phyloP scores from a whole-genome alignment of 257 asterid species.

The Forsythia viridissima region DNA sequence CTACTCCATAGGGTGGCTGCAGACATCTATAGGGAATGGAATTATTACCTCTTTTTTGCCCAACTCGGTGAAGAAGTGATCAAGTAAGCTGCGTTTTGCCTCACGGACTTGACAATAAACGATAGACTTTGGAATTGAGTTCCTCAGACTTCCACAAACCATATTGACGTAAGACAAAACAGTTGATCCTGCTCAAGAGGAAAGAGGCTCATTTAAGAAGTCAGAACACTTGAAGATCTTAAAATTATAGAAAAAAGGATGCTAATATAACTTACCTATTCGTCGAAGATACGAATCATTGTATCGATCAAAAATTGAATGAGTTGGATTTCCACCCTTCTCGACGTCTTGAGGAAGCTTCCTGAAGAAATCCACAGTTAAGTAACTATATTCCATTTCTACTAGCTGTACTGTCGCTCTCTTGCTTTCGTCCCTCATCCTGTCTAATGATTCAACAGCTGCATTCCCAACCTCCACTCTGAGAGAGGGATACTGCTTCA shows the following conservation, averaged over 20 bases:
- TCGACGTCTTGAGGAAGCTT: conserved; percentile 84
- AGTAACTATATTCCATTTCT: conserved; percentile 78
- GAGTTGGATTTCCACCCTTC: conserved; percentile 86
- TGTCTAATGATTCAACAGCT: conserved; percentile 65
- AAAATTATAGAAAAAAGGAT: background rate
- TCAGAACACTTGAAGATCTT: background rate
- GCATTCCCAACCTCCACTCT: conserved; percentile 69
- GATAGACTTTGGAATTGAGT: conserved; percentile 76
- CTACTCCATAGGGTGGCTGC: background rate
- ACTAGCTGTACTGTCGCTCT: conserved; percentile 72
- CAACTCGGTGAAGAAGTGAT: conserved; percentile 62
- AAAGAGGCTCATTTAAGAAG: background rate
- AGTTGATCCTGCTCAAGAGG: conserved; percentile 49
- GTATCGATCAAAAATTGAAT: conserved; percentile 71
- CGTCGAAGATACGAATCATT: conserved; percentile 70
- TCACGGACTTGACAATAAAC: conserved; percentile 84
- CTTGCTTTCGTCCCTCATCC: conserved; percentile 79
- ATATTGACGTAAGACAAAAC: conserved; percentile 72
- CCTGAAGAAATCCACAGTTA: conserved; percentile 83
- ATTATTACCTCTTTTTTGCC: conserved; percentile 69
- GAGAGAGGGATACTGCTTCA: conserved; percentile 77
- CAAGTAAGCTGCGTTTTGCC: conserved; percentile 75
- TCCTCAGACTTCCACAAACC: conserved; percentile 66
- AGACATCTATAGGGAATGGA: background rate
- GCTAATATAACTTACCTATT: conserved; percentile 48